Base-by-base conservation (phyloP, 495 filamentous ascomycete genomes). In the Penicillium egyptiacum region DNA sequence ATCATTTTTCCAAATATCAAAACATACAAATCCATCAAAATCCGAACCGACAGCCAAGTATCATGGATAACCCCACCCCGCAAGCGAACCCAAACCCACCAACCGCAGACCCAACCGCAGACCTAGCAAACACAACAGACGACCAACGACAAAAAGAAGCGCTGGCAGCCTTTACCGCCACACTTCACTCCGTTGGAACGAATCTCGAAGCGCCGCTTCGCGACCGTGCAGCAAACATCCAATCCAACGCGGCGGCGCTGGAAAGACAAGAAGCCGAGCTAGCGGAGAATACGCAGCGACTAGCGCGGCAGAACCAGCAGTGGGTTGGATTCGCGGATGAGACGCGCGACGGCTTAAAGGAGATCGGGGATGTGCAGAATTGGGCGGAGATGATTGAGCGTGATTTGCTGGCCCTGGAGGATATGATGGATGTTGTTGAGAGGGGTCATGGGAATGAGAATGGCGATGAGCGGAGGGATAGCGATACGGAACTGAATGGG, bases 351-450 rank as follows among this genome's bases (percentile, higher is more conserved):
- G 85, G 84, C 67, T 72, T 98, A 46, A 96, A 96, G 77, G 91
- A 96, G 81, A 83, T 96, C 64, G 94, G 94, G 28, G 91, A 97
- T 69, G 84, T 97, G 71, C 94, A 97, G 83, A 96, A 96, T 69
- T 97, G 92, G 92, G 93, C 93, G 40, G 94, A 98, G 83, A 82
- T 96, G 79, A 79, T 97, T 64, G 94, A 98, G 80, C 72, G 90
- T 70, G 93, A 97, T 75, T 82, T 98, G 59, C 66, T 92, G 64
- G 85, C 95, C 56, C 66, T 98, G 37, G 91, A 95, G 75, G 92
- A 96, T 82, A 91, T 90, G 51, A 64, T 96, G 70, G 74, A 88
- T 66, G 68, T 89, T 58, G 90, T 82, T 57, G 73, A 81, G 68
- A 57, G 67, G 62, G 63, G 69, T 40, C 48, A 40, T 40, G 53